These are phyloP conservation scores for Erigeron philadelphicus DNA, from an alignment of 140 eudicot species.

Conservation along the genomic window DNA sequence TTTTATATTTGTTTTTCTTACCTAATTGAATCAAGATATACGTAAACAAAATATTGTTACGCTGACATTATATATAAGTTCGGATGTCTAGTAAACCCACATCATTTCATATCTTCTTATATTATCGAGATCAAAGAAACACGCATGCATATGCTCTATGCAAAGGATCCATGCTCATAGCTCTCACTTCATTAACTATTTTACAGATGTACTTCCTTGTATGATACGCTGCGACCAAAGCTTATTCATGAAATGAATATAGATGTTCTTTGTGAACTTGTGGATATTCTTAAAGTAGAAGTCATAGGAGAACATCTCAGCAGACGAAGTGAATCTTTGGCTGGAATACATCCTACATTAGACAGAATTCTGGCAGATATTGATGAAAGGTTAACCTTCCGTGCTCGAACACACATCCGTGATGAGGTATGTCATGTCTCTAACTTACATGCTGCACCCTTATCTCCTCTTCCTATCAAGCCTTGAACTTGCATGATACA, in stretches of 20 bases:
- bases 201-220: slow-evolving; percentile 82
- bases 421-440: slow-evolving; percentile 69
- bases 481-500: slow-evolving; percentile 8
- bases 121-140: no score
- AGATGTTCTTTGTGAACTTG: slow-evolving; percentile 94
- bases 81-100: no score
- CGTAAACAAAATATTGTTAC: slow-evolving; percentile 10
- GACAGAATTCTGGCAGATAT: slow-evolving; percentile 94
- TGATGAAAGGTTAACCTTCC: slow-evolving; percentile 91
- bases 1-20: slow-evolving; percentile 8
- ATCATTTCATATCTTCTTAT: no score
- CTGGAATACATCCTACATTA: slow-evolving; percentile 86
- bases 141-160: no score
- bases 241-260: slow-evolving; percentile 87
- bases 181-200: not conserved
- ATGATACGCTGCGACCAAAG: slow-evolving; percentile 85
- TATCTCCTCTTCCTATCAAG: not conserved
- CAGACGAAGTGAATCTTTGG: slow-evolving; percentile 79
- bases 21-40: not conserved
- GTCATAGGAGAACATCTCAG: slow-evolving; percentile 83
- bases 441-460: not conserved
- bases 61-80: not conserved
- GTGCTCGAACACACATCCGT: slow-evolving; percentile 94
- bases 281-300: slow-evolving; percentile 92
- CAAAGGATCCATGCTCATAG: no score